Base-by-base conservation (phyloP, 441 rosid genomes). In the Macaranga tanarius region DNA sequence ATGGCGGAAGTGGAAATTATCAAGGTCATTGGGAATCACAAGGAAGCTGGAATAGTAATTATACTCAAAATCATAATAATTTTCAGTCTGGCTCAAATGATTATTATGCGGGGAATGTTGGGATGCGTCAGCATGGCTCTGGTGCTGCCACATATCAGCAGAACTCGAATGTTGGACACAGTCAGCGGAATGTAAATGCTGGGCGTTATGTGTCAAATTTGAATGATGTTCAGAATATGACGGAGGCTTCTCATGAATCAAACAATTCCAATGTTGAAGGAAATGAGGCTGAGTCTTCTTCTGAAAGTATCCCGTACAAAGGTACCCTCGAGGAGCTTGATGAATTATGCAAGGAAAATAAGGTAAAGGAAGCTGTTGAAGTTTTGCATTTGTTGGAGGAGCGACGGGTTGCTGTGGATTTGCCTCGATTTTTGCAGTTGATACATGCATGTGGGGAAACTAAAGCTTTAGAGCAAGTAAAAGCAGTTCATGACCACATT, bases 391-490 rank as follows among this genome's bases (percentile, higher is more conserved):
- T 78, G 73, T 79, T 95, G 67, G 87, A 77, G 59, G 75, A 80
- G 66, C 70, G 72, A 64, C 54, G 75, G 63, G 50, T 85, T 79
- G 40, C 65, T 63, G 82, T 95, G 74, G 95, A 90, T 80, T 79
- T 81, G 60, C 67, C 72, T 57, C 76, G 79, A n/a, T 81, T 80
- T 57, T 71, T 88, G 71, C 76, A 59, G 34, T 79, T 95, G 82
- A 84, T 93, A 47, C 79, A 82, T 67, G 79, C 76, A 1, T 95
- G 97, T 72, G 96, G 89, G 11, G 89, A 95, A 57, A 83, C 75
- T 47, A 84, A 85, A 71, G 88, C 87, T 74, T 69, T 84, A 38
- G 68, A 86, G 74, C 92, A 89, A 77, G 98, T 95, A 42, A 86
- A 85, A 79, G 57, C 56, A 51, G 84, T 89, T 76, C 92, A 95